phyloP scores from a whole-genome alignment of 75 land plant species.

The Sequoiadendron giganteum region DNA sequence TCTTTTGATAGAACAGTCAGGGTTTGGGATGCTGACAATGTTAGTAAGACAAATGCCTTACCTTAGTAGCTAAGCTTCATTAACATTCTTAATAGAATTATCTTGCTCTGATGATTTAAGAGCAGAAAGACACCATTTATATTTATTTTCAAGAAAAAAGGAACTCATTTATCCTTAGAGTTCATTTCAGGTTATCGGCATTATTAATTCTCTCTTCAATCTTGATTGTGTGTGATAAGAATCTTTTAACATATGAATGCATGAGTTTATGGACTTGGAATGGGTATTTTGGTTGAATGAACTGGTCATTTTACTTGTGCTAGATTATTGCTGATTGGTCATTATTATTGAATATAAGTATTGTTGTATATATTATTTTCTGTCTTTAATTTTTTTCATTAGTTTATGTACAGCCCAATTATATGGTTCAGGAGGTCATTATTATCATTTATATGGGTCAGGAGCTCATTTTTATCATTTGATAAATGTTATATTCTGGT shows the following conservation, averaged over 20 bases:
- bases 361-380: background rate
- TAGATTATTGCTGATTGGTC: background rate
- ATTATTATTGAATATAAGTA: background rate
- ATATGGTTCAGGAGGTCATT: background rate
- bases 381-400: background rate
- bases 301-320: background rate
- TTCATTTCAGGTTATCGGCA: background rate
- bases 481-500: background rate
- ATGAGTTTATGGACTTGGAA: background rate
- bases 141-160: background rate
- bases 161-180: background rate
- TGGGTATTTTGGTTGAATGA: background rate
- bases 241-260: background rate
- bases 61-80: background rate
- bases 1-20: conserved; percentile 95
- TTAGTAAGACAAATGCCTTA: conserved; percentile 35
- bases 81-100: background rate
- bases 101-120: background rate
- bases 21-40: conserved; percentile 97
- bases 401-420: background rate
- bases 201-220: background rate
- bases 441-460: background rate
- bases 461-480: background rate
- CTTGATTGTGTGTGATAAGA: background rate
- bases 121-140: background rate